phyloP scores from a whole-genome alignment of 768 basidiomycete species.

The Neoboletus brunneissimus region DNA sequence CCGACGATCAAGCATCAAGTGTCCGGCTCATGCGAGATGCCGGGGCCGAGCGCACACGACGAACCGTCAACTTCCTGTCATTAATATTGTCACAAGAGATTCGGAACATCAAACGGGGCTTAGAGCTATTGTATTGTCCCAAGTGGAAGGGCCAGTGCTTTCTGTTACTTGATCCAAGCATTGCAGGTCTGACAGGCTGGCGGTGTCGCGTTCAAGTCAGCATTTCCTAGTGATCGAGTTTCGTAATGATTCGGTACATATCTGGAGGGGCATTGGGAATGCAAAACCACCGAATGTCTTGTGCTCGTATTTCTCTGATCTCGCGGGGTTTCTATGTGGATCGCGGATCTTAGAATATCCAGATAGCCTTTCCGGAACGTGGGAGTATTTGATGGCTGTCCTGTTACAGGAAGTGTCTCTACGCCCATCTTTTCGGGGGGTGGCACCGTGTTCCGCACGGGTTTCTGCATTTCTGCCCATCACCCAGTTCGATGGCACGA shows the following conservation, averaged over 20 bases:
- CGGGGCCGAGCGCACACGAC: no score
- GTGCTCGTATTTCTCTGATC: neutral
- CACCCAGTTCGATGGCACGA: neutral
- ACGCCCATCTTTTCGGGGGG: constrained; percentile 6
- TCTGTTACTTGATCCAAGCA: no score
- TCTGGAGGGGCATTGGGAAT: neutral
- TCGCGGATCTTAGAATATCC: constrained; percentile 22
- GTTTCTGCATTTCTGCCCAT: no score
- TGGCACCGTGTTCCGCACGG: neutral
- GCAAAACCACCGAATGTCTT: neutral
- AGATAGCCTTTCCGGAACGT: constrained; percentile 19
- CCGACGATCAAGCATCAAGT: no score
- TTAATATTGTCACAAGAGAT: neutral
- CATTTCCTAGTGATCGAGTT: neutral
- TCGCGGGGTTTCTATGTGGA: constrained; percentile 3
- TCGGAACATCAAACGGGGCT: neutral
- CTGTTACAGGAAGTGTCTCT: constrained; percentile 3
- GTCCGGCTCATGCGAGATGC: no score
- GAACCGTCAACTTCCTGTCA: neutral
- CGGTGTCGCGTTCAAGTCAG: no score
- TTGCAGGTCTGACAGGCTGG: no score
- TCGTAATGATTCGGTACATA: neutral
- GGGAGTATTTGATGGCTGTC: constrained; percentile 4
- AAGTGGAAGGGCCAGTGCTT: no score
- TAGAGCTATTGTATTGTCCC: neutral